phyloP scores from a whole-genome alignment of 2,329 filamentous ascomycete genomes.

The Aspergillus jensenii region DNA sequence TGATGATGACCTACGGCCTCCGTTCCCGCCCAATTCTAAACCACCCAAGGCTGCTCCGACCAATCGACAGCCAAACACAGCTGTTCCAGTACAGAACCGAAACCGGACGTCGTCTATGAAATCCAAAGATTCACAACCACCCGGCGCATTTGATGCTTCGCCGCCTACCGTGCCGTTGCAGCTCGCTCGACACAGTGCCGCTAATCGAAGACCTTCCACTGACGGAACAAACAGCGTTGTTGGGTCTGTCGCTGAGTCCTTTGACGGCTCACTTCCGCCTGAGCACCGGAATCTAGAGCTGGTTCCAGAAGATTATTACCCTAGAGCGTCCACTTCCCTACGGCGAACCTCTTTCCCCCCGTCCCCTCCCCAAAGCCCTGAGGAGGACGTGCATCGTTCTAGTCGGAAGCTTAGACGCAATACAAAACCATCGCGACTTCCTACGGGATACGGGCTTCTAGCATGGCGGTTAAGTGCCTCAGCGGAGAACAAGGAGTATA shows the following conservation, averaged over 20 bases:
- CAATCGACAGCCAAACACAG: conserved; percentile 9
- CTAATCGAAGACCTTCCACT: conserved; percentile 21
- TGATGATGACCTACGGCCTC: conserved; percentile 13
- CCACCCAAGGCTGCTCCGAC: neutral
- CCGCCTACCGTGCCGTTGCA: conserved; percentile 28
- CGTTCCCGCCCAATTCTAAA: conserved; percentile 13
- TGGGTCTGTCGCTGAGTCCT: conserved; percentile 8
- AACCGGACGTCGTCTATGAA: conserved; percentile 33
- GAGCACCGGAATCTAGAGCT: conserved; percentile 31
- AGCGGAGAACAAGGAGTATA: conserved; percentile 25
- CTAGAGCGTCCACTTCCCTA: conserved; percentile 18
- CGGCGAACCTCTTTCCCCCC: conserved; percentile 29
- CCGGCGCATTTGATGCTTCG: conserved; percentile 26
- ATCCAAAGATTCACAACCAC: conserved; percentile 29
- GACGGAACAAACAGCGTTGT: conserved; percentile 18
- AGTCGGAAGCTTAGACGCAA: conserved; percentile 22
- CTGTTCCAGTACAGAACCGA: conserved; percentile 20
- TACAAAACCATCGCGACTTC: conserved; percentile 21
- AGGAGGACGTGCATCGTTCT: conserved; percentile 25
- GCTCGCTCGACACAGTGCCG: conserved; percentile 24
- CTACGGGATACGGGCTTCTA: conserved; percentile 38
- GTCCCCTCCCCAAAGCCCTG: conserved; percentile 36
- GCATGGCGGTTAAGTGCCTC: conserved; percentile 34
- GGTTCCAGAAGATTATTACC: conserved; percentile 37
- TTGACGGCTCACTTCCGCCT: conserved; percentile 22